Base-by-base conservation (phyloP, 1,284 basidiomycete species). In the Pseudozyma hubeiensis region DNA sequence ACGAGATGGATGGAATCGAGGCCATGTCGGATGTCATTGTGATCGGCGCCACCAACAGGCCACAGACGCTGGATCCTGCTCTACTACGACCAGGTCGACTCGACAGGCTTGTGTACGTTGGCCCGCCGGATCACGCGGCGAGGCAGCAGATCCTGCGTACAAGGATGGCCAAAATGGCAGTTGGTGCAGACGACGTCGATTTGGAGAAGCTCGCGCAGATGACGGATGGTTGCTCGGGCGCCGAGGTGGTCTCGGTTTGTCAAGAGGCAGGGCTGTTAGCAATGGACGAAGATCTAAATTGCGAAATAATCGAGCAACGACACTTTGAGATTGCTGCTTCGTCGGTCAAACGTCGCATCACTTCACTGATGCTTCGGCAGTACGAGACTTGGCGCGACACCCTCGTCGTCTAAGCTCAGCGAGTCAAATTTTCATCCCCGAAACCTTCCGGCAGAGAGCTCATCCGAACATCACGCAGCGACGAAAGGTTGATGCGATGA, bases 1-100 rank as follows among this genome's bases (percentile, higher is more conserved):
- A 95, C 82, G 97, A 84, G 85, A 98, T 99, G 93, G 97, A 99
- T 84, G 97, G 97, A 13, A 92, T 99, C 2, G 93, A 98, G 85
- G 92, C 94, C 84, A 87, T 97, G 19, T 87, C 91, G 5, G 93
- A 94, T 0, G 97, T 99, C 14, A 94, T 94, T 0, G 90, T 99
- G 39, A 89, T 99, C 5, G 97, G 94, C 1, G 97, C 97, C 0
- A 99, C 97, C 5, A 99, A 99, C 83, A 87, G 95, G 54, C 97
- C 97, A 1, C 94, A 97, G 66, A 90, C 91, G 16, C 91, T 99
- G 37, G 97, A 99, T 82, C 89, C 94, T 13, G 97, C 97, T 0
- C 85, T 99, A 37, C 92, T 97, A 89, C 90, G 97, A 8, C 95
- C 97, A 7, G 97, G 97, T 29, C 88, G 97, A 31, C 87, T 99